Evolutionary conservation across 495 filamentous ascomycete genomes (phyloP).

Genomic region (Penicillium antarcticum): DNA sequence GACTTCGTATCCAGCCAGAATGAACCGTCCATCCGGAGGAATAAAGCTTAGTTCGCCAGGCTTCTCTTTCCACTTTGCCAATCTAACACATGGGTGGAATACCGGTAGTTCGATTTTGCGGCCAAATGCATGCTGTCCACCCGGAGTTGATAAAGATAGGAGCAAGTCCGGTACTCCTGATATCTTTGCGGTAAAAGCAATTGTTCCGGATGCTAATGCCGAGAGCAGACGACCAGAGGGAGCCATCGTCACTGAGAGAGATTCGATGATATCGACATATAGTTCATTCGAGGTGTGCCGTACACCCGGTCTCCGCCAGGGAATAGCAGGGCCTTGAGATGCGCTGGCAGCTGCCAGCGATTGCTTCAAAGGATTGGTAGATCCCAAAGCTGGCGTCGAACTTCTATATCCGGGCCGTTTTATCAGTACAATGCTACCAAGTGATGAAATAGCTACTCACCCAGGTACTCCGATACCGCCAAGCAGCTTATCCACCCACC

Average conservation of each 20-base stretch:
- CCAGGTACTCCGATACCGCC: constrained; percentile 79
- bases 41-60: constrained; percentile 93
- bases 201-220: constrained; percentile 85
- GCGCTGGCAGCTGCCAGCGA: constrained; percentile 38
- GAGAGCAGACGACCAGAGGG: constrained; percentile 84
- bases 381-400: constrained; percentile 43
- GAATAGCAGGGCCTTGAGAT: constrained; percentile 56
- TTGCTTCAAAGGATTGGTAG: constrained; percentile 44
- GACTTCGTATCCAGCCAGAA: constrained; percentile 91
- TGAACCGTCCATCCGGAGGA: constrained; percentile 93
- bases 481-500: constrained; percentile 86
- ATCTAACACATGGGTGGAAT: constrained; percentile 91
- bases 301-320: constrained; percentile 90
- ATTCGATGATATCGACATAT: constrained; percentile 94
- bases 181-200: constrained; percentile 92
- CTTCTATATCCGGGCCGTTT: constrained; percentile 12
- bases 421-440: neutral
- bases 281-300: constrained; percentile 95
- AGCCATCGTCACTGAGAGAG: constrained; percentile 78
- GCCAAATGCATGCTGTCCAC: constrained; percentile 68
- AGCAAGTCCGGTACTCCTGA: constrained; percentile 90
- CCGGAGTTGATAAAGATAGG: constrained; percentile 72
- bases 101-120: constrained; percentile 82
- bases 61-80: constrained; percentile 78
- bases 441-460: constrained; percentile 34